These are phyloP conservation scores for Lolium rigidum DNA, from an alignment of 176 grass and related monocot genomes.

Conservation along the genomic window DNA sequence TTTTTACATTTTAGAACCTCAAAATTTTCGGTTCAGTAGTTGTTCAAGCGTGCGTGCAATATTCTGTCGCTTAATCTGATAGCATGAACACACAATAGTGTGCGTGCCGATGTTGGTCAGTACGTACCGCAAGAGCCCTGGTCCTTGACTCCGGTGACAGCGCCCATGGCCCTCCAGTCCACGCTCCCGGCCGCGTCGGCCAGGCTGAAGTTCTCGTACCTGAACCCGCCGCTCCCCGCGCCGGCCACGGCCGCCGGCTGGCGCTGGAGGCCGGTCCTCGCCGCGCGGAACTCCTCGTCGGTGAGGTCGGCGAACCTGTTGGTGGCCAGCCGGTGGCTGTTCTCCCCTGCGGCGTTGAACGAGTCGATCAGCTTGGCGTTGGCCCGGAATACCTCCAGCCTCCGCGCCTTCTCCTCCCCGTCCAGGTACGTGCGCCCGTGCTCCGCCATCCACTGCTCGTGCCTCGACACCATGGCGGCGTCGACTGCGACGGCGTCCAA, in stretches of 20 bases:
- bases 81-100: neutral
- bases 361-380: constrained; percentile 58
- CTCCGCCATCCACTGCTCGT: constrained; percentile 67
- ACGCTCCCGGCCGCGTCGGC: constrained; percentile 32
- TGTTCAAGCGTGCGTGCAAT: neutral
- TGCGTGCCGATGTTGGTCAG: neutral
- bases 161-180: constrained; percentile 67
- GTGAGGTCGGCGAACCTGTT: constrained; percentile 76
- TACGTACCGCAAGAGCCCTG: constrained; percentile 64
- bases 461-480: constrained; percentile 46
- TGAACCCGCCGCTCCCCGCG: constrained; percentile 31
- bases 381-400: constrained; percentile 50
- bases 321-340: constrained; percentile 47
- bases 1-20: neutral
- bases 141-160: constrained; percentile 74
- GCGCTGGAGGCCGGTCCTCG: constrained; percentile 40
- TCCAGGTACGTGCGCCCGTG: constrained; percentile 55
- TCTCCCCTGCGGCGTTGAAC: constrained; percentile 51
- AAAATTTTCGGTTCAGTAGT: neutral
- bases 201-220: constrained; percentile 63
- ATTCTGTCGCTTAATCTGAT: neutral
- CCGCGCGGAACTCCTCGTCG: constrained; percentile 62
- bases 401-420: constrained; percentile 54
- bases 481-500: neutral
- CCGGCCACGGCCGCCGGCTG: neutral